Evolutionary conservation across 805 yeast species (phyloP), one percentile per base, ranked within the genome.

Genomic region (Candida corydali): DNA sequence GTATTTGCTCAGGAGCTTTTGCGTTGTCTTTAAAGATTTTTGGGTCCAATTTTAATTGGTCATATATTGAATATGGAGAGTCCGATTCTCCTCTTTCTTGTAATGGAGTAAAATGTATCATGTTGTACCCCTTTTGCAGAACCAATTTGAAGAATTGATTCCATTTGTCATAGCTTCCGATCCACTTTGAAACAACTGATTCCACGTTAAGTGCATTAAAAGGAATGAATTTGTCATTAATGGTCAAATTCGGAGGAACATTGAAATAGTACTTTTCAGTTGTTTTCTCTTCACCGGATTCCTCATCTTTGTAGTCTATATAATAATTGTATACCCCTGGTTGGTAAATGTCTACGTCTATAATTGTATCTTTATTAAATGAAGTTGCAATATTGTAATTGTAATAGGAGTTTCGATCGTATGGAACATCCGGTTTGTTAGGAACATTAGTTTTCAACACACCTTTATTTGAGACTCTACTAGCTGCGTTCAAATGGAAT

Each of bases 101-200:
- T 47, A 91, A 68, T 0, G 98, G 98, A 5, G 97, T 89, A 57
- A 91, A 91, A 65, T 91, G 98, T 29, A 93, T 69, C 96, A 91
- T 86, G 59, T 93, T 93, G 65, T 91, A 91, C 15, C 93, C 89
- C 59, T 93, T 93, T 7, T 61, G 55, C 11, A 80, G 61, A 30
- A 91, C 73, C 31, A 74, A 73, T 1, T 57, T 55, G 40, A 91
- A 84, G 39, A 84, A 64, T 1, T 61, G 55, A 39, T 76, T 76
- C 98, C 98, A 91, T 10, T 75, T 59, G 2, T 57, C 54, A 23
- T 70, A 55, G 2, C 76, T 72, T 2, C 97, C 96, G 63, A 89
- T 76, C 91, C 96, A 87, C 63, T 91, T 91, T 26, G 96, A 86
- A 3, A 91, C 76, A 27, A 93, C 80, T 1, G 95, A 77, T 58